Percentiles rank a stretch among this genome's conserved stretches.
Evolutionary conservation across 2,329 filamentous ascomycete species (phyloP).

Genomic region (Alternaria sp.): DNA sequence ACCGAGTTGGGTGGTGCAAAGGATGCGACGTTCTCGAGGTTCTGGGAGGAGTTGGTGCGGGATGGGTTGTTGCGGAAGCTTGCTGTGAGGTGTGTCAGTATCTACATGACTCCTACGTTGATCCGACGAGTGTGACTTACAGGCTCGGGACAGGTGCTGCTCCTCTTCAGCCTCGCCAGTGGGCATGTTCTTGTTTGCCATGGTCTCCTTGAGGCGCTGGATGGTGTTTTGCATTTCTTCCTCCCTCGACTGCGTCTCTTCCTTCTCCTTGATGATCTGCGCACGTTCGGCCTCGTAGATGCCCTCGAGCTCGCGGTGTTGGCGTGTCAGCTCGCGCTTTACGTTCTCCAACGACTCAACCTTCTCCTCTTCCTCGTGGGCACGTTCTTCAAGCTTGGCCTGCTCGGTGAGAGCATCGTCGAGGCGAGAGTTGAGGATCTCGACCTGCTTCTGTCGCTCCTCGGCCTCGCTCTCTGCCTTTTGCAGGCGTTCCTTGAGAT

Average conservation of each 20-base stretch:
- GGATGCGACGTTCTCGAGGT: slow-evolving; percentile 76
- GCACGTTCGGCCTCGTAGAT: slow-evolving; percentile 92
- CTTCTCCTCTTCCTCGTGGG: slow-evolving; percentile 85
- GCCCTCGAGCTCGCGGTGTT: slow-evolving; percentile 88
- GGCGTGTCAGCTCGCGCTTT: slow-evolving; percentile 80
- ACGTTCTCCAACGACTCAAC: slow-evolving; percentile 82
- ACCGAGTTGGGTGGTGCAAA: slow-evolving; percentile 87
- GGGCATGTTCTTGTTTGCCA: slow-evolving; percentile 74
- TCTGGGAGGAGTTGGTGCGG: slow-evolving; percentile 62
- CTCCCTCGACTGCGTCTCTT: slow-evolving; percentile 81
- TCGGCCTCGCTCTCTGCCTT: slow-evolving; percentile 80
- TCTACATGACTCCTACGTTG: background rate
- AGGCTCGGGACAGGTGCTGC: slow-evolving; percentile 58
- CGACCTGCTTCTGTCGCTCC: slow-evolving; percentile 81
- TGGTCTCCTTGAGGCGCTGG: slow-evolving; percentile 86
- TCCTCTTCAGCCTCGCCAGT: slow-evolving; percentile 57
- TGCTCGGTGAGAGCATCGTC: slow-evolving; percentile 87
- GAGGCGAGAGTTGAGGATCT: slow-evolving; percentile 82
- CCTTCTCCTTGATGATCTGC: slow-evolving; percentile 88
- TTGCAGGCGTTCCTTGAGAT: slow-evolving; percentile 81
- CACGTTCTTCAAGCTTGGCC: slow-evolving; percentile 81
- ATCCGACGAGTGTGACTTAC: slow-evolving; percentile 46
- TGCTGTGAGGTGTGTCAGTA: slow-evolving; percentile 39
- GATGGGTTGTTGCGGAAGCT: slow-evolving; percentile 54
- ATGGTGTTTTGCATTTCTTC: slow-evolving; percentile 92